phyloP scores from a whole-genome alignment of 805 yeast species.

The Metschnikowia reukaufii region DNA sequence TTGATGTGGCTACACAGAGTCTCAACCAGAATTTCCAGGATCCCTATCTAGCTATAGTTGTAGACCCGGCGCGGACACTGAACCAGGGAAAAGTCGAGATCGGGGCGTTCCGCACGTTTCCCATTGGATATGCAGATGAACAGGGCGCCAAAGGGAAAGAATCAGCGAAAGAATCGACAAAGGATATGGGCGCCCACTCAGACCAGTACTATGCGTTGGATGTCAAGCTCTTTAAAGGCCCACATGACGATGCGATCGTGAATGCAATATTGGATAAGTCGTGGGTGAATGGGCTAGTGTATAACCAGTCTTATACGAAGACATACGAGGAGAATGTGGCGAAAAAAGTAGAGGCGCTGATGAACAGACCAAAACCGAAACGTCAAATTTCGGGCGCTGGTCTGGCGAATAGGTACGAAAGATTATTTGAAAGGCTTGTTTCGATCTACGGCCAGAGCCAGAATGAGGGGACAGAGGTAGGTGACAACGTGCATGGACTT shows the following conservation, averaged over 20 bases:
- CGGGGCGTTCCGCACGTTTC: conserved; percentile 83
- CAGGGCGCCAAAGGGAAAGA: conserved; percentile 5
- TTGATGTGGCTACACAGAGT: conserved; percentile 86
- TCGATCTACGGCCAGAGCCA: neutral
- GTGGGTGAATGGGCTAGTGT: conserved; percentile 22
- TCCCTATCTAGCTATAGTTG: conserved; percentile 84
- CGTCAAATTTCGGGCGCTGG: neutral
- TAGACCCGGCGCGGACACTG: conserved; percentile 75
- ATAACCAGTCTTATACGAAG: neutral
- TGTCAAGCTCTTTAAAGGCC: conserved; percentile 57
- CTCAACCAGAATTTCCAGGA: conserved; percentile 88
- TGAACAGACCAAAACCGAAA: neutral
- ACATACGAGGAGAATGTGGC: conserved; percentile 10
- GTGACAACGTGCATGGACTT: too few species aligned
- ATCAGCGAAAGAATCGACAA: conserved; percentile 28
- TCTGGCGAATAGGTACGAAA: neutral
- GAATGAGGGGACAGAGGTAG: neutral
- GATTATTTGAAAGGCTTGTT: conserved; percentile 6
- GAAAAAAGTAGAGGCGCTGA: conserved; percentile 1
- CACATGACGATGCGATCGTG: conserved; percentile 46
- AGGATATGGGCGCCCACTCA: conserved; percentile 72
- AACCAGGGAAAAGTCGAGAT: conserved; percentile 69
- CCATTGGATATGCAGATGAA: conserved; percentile 30
- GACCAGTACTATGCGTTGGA: conserved; percentile 66
- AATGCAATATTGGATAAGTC: conserved; percentile 25